Percentiles rank a stretch among this genome's conserved stretches.
These are phyloP conservation scores for Cymbopogon citratus DNA, from an alignment of 176 grass and related monocot species.

Conservation along the genomic window DNA sequence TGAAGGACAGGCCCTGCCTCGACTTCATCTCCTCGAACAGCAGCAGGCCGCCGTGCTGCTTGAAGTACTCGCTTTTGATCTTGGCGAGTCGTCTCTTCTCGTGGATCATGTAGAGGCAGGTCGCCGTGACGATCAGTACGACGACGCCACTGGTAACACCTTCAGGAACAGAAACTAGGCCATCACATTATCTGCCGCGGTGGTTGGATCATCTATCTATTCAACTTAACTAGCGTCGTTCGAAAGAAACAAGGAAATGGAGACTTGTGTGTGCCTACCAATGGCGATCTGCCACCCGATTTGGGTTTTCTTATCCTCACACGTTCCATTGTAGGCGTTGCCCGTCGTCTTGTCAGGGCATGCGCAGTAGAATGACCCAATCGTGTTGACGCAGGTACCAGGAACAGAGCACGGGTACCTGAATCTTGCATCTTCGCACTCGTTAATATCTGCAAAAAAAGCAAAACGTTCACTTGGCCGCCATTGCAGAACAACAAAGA, in stretches of 20 bases:
- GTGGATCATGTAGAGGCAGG: conserved; percentile 4
- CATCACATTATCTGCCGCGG: too few relatives aligned
- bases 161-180: too few relatives aligned
- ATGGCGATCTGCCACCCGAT: conserved; percentile 22
- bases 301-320: conserved; percentile 6
- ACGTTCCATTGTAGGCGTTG: conserved; percentile 13
- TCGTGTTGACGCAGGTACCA: conserved; percentile 35
- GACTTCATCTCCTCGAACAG: conserved; percentile 35
- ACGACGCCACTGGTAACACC: conserved; percentile 4
- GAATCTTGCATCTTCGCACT: conserved; percentile 26
- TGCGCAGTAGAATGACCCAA: conserved; percentile 32
- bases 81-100: conserved; percentile 33
- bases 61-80: conserved; percentile 34
- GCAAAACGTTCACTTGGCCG: too few relatives aligned
- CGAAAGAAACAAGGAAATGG: too few relatives aligned
- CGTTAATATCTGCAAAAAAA: conserved; percentile 58
- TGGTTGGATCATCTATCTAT: too few relatives aligned
- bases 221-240: too few relatives aligned
- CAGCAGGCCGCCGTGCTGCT: conserved; percentile 45
- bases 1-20: conserved; percentile 25
- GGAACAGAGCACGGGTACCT: conserved; percentile 37
- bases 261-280: too few relatives aligned
- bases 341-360: conserved; percentile 29
- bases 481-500: background rate
- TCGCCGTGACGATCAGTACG: background rate